These are phyloP conservation scores for Theobroma grandiflorum DNA, from an alignment of 441 rosid genomes.

Conservation along the genomic window DNA sequence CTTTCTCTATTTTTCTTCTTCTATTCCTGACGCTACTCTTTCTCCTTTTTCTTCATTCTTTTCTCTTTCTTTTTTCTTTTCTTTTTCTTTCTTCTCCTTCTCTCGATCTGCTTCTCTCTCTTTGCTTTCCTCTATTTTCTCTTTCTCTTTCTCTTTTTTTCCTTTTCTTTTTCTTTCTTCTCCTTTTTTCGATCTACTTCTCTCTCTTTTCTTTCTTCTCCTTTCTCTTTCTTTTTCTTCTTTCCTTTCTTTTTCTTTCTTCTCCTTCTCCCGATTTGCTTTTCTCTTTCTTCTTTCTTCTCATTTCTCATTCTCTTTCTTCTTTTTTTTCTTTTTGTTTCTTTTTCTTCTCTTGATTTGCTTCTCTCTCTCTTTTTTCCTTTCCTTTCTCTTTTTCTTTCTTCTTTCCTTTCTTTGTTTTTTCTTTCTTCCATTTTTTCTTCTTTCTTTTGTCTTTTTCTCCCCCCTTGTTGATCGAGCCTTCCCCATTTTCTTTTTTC, in stretches of 20 bases:
- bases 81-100: not conserved
- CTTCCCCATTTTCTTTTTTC: too few species aligned
- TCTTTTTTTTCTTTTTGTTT: too few species aligned
- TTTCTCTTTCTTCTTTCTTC: not conserved
- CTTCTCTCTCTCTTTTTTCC: not conserved
- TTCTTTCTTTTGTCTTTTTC: too few species aligned
- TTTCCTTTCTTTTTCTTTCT: not conserved
- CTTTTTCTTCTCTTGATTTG: not conserved
- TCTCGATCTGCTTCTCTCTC: too few species aligned
- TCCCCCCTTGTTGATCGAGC: too few species aligned
- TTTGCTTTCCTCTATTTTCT: not conserved
- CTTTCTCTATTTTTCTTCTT: not conserved
- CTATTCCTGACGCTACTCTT: not conserved
- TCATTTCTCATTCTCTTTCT: not conserved
- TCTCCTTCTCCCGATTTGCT: not conserved
- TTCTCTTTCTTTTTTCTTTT: not conserved
- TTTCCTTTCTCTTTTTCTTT: not conserved
- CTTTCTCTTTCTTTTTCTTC: not conserved
- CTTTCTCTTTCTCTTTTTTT: not conserved
- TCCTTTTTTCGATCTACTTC: not conserved
- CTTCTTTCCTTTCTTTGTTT: too few species aligned
- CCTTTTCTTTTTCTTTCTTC: not conserved
- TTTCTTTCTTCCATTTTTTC: not conserved
- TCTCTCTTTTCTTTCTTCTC: not conserved
- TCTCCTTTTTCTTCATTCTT: not conserved